Base-by-base conservation (phyloP, 805 yeast genomes). In the Metschnikowia picachoensis region DNA sequence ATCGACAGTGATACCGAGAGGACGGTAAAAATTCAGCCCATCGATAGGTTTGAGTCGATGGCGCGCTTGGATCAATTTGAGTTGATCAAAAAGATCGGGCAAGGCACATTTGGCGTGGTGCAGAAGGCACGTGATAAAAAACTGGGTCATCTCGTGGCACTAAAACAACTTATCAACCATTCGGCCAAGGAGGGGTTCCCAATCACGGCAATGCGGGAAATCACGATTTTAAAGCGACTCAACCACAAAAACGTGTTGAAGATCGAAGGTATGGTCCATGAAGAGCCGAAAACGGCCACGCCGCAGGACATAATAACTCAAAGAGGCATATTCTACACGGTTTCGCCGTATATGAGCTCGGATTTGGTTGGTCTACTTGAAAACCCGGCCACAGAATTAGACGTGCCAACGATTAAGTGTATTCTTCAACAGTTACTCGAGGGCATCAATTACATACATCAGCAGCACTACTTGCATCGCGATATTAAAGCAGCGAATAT, bases 401-500 rank as follows among this genome's bases (percentile, higher is more conserved):
- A 76, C 3, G 70, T 82, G 20, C 67, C 85, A 0, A 91, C 88
- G 53, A 85, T 87, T 55, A 95, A 95, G 64, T 84, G 94, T 58
- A 76, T 94, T 45, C 78, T 89, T 83, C 56, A 62, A 25, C 99
- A 94, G 66, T 65, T 94, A 33, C 69, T 95, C 8, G 69, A 73
- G 43, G 99, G 98, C 8, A 75, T 94, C 33, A 80, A 86, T 49
- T 94, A 83, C 60, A 79, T 94, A 29, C 99, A 94, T 60, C 65
- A 68, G 10, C 68, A 72, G 33, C 65, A 69, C 27, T 79, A 70
- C 53, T 68, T 79, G 48, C 99, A 94, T 64, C 76, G 99, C 47
- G 99, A 94, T 60, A 87, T 94, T 48, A 94, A 94, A 65, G 90
- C 98, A 0, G 96, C 99, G n/a, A 94, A 94, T 59, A 86, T 94